Percentiles rank a stretch among this genome's conserved stretches.
phyloP scores from a whole-genome alignment of 2,329 filamentous ascomycete genomes.

The Hymenoscyphus fructigenus region DNA sequence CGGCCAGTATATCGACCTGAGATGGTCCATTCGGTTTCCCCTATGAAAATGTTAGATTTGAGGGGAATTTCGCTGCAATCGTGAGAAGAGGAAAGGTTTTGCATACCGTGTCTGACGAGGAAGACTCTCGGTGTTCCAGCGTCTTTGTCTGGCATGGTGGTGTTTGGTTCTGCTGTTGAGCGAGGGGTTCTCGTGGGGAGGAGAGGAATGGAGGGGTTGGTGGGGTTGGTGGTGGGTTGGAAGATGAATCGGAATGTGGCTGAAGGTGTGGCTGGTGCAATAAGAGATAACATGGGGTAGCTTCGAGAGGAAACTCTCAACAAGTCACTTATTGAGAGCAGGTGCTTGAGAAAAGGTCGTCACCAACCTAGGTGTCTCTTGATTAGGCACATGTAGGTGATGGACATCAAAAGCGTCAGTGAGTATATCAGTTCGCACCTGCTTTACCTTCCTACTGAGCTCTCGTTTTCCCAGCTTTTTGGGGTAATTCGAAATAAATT shows the following conservation, averaged over 20 bases:
- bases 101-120: slow-evolving; percentile 41
- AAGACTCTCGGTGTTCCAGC: slow-evolving; percentile 41
- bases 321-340: too few relatives aligned
- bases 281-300: too few relatives aligned
- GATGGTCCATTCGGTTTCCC: slow-evolving; percentile 49
- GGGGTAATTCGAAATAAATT: too few relatives aligned
- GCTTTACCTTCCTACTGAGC: too few relatives aligned
- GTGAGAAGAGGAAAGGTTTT: slow-evolving; percentile 2
- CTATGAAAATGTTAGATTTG: slow-evolving; percentile 28
- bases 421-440: too few relatives aligned
- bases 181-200: neutral
- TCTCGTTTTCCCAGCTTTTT: too few relatives aligned
- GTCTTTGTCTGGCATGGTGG: slow-evolving; percentile 39
- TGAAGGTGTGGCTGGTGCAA: neutral
- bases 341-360: too few relatives aligned
- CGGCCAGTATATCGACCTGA: slow-evolving; percentile 46
- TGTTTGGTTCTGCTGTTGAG: neutral
- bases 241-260: neutral
- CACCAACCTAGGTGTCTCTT: too few relatives aligned
- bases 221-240: neutral
- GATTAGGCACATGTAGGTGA: too few relatives aligned
- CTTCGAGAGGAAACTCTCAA: too few relatives aligned
- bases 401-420: too few relatives aligned
- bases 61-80: neutral
- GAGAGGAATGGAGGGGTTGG: neutral